Evolutionary conservation across 1,139 yeast species (phyloP), one percentile per base, ranked within the genome.

Genomic region (Geotrichum histeridarum): DNA sequence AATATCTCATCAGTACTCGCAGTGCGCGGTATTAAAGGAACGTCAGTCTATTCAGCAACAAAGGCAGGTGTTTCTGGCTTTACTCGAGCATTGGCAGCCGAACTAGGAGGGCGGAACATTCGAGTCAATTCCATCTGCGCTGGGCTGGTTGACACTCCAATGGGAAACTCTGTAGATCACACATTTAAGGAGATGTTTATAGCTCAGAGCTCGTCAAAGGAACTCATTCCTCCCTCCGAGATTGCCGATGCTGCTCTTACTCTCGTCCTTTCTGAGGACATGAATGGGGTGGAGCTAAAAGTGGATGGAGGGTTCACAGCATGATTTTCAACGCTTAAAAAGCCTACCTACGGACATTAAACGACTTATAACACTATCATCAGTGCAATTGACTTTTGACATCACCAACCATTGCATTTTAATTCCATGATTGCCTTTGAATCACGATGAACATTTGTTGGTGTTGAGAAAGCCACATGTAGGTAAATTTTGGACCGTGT

Each of bases 1-100:
- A 91, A 89, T 64, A 71, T 93, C 0, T 80, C 96, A 1, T 89
- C 97, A 0, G 76, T 86, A 2, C 71, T 91, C 31, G 86, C 87
- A 0, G 60, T 59, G 57, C 73, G 58, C 55, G 79, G 69, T 2
- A 60, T 75, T 1, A 70, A 74, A 60, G 98, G 98, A 0, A 81
- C 95, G 0, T 63, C 86, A 0, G 83, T 86, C 0, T 93, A 93
- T 66, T 76, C 89, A 0, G 93, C 95, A 0, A 76, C 89, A 50
- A 93, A 93, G 67, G 86, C 90, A 0, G 98, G 95, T 0, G 57
- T 74, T 3, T 67, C 67, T 50, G 88, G 86, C 4, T 85, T 89
- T 62, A 80, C 95, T 0, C 70, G 73, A 46, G 73, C 85, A 0
- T 67, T 89, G 46, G 83, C 93, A 0, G 64, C 68, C 2, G 99